Evolutionary conservation across 495 filamentous ascomycete genomes (phyloP).

Genomic region (Peziza echinospora): DNA sequence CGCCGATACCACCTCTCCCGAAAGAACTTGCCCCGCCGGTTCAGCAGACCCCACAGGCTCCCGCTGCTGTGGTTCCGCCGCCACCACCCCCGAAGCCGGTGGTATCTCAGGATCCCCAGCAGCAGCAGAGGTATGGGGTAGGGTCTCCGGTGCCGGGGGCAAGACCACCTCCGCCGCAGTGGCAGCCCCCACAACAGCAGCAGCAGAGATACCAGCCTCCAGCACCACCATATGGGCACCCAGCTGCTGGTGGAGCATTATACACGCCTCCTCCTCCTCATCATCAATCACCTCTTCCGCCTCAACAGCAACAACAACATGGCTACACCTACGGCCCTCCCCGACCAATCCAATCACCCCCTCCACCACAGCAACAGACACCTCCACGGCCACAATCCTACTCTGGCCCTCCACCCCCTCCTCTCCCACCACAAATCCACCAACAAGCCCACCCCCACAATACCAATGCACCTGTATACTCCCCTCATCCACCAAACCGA

Average conservation of each 20-base stretch:
- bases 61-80: not conserved
- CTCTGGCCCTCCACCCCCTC: conserved; percentile 9
- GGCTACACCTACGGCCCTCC: not conserved
- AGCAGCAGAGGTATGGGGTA: not conserved
- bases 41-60: conserved; percentile 1
- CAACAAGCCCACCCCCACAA: conserved; percentile 2
- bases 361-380: conserved; percentile 3
- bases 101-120: not conserved
- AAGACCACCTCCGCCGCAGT: conserved; percentile 8
- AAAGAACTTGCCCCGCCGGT: conserved; percentile 10
- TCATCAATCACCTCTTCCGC: conserved; percentile 15
- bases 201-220: conserved; percentile 15
- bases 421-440: conserved; percentile 9
- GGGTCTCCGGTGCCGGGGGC: conserved; percentile 9
- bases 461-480: conserved; percentile 1
- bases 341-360: not conserved
- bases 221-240: conserved; percentile 7
- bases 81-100: conserved; percentile 4
- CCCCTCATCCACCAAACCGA: conserved; percentile 7
- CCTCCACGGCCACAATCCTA: conserved; percentile 5
- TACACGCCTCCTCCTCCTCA: conserved; percentile 13
- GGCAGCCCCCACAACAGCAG: conserved; percentile 16
- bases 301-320: not conserved
- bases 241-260: conserved; percentile 9
- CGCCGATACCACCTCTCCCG: conserved; percentile 24